Conservation (phyloP, 805 yeast genomes). For the Kodamaea nitidulidarum region DNA sequence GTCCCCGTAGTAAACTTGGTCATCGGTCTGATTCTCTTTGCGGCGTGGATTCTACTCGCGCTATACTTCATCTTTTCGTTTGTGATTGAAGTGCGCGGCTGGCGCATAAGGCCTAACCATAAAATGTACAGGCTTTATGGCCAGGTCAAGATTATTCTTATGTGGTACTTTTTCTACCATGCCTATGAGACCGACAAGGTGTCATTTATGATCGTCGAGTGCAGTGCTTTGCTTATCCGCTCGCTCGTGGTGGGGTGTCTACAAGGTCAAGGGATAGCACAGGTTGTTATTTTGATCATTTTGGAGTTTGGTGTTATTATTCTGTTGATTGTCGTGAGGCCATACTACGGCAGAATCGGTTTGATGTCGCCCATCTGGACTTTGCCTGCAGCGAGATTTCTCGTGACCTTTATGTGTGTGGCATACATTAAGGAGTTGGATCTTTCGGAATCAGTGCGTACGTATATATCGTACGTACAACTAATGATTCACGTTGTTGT, state of each 20-base stretch:
- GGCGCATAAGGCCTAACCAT: slow-evolving; percentile 15
- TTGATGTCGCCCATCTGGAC: slow-evolving; percentile 31
- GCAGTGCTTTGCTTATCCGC: slow-evolving; percentile 23
- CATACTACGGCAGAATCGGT: slow-evolving; percentile 24
- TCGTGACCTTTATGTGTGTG: slow-evolving; percentile 40
- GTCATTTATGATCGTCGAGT: slow-evolving; percentile 36
- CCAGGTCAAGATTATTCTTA: slow-evolving; percentile 42
- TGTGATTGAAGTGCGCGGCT: slow-evolving; percentile 18
- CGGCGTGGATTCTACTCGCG: slow-evolving; percentile 19
- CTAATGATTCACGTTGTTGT: slow-evolving; percentile 36
- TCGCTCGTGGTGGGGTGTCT: slow-evolving; percentile 43
- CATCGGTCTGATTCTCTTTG: slow-evolving; percentile 29
- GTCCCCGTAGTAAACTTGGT: slow-evolving; percentile 17
- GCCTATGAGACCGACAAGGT: slow-evolving; percentile 41
- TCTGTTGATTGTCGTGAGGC: slow-evolving; percentile 21
- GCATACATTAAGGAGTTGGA: slow-evolving; percentile 38
- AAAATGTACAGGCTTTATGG: slow-evolving; percentile 39
- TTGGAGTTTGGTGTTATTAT: slow-evolving; percentile 30
- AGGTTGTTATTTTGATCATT: slow-evolving; percentile 36
- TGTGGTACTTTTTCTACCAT: slow-evolving; percentile 46
- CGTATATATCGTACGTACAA: slow-evolving; percentile 43
- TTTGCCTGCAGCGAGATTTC: slow-evolving; percentile 34
- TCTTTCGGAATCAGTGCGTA: slow-evolving; percentile 34
- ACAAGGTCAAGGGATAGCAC: slow-evolving; percentile 42
- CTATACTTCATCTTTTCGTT: slow-evolving; percentile 25